phyloP scores from a whole-genome alignment of 345 rosid species.

The Lepidium africanum region DNA sequence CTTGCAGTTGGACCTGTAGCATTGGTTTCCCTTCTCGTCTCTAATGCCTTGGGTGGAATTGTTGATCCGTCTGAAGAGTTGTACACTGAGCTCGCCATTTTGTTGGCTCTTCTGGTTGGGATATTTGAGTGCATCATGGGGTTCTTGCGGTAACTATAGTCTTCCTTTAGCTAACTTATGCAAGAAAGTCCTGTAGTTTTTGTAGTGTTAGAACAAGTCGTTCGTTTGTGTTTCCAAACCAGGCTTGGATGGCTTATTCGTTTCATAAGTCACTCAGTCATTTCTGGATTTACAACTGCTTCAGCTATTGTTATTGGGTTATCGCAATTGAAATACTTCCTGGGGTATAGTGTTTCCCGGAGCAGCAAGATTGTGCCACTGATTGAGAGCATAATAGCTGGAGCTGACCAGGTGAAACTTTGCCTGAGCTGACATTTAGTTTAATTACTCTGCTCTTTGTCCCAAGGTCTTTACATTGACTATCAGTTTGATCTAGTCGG shows the following conservation, averaged over 20 bases:
- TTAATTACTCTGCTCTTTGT: neutral
- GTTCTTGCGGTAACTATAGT: constrained; percentile 50
- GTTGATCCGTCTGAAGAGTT: constrained; percentile 64
- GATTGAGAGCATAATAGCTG: constrained; percentile 77
- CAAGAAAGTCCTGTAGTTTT: neutral
- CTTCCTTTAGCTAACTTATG: neutral
- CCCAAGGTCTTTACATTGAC: neutral
- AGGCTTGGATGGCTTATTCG: constrained; percentile 99
- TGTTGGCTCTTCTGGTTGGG: constrained; percentile 89
- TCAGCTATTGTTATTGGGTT: constrained; percentile 93
- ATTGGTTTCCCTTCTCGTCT: constrained; percentile 93
- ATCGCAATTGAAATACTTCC: constrained; percentile 83
- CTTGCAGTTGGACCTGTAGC: constrained; percentile 99
- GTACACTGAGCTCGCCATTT: constrained; percentile 90
- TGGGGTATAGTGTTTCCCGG: constrained; percentile 70
- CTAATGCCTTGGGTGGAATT: constrained; percentile 65
- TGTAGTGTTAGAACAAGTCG: neutral
- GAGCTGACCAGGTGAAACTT: constrained; percentile 64
- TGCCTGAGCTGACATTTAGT: neutral
- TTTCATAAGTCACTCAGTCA: constrained; percentile 95
- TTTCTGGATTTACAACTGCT: constrained; percentile 93
- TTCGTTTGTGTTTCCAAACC: neutral
- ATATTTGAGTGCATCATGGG: constrained; percentile 86
- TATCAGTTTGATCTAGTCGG: neutral
- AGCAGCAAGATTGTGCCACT: constrained; percentile 88